Evolutionary conservation across 106 monocot genomes (phyloP).

Genomic region (Acorus calamus): DNA sequence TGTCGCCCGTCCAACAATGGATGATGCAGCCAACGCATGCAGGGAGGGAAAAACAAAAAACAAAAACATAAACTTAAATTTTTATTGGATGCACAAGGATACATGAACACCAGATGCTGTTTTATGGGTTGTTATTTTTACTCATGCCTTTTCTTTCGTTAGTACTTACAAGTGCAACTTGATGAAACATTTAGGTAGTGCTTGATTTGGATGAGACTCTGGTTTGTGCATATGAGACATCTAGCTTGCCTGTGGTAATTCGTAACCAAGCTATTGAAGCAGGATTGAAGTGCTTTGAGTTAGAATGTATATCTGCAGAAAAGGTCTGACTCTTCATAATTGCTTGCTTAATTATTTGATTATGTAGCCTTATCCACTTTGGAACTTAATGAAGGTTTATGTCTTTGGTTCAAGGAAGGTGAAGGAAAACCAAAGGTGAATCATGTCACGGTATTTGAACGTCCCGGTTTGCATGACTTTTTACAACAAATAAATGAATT

Average conservation of each 20-base stretch:
- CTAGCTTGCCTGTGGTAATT: slow-evolving; percentile 53
- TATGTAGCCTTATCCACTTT: not conserved
- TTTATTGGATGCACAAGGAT: too few species aligned
- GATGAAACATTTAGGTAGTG: slow-evolving; percentile 43
- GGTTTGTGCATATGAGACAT: slow-evolving; percentile 89
- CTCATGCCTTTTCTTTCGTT: too few species aligned
- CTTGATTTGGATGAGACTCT: slow-evolving; percentile 95
- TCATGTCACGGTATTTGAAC: slow-evolving; percentile 64
- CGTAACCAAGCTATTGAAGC: slow-evolving; percentile 72
- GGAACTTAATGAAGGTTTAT: not conserved
- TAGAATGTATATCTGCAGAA: slow-evolving; percentile 65
- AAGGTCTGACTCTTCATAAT: slow-evolving; percentile 29
- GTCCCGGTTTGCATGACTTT: slow-evolving; percentile 65
- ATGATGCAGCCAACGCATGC: too few species aligned
- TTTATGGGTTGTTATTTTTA: too few species aligned
- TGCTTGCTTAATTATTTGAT: not conserved
- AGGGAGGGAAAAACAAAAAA: too few species aligned
- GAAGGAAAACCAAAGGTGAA: slow-evolving; percentile 59
- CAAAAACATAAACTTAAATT: too few species aligned
- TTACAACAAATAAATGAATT: slow-evolving; percentile 44
- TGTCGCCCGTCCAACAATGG: too few species aligned
- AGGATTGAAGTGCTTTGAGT: slow-evolving; percentile 81
- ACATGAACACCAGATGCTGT: too few species aligned
- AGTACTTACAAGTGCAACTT: not conserved
- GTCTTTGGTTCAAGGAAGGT: slow-evolving; percentile 23